phyloP scores from a whole-genome alignment of 169 alveolate genomes.

The Plasmodium coatneyi region DNA sequence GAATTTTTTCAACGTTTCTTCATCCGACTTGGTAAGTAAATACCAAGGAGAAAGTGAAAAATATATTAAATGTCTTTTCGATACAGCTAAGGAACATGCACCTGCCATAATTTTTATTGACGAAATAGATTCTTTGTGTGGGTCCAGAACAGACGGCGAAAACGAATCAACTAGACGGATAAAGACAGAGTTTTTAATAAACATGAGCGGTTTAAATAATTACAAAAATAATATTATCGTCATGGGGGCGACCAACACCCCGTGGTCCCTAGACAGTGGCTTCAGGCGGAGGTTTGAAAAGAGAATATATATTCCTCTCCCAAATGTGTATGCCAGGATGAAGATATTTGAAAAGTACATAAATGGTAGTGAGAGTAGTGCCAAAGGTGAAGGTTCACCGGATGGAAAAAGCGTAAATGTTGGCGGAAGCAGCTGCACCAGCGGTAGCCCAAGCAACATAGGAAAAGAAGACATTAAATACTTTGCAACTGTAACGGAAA shows the following conservation, averaged over 20 bases:
- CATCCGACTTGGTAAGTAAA: conserved; percentile 97
- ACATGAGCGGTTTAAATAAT: conserved; percentile 95
- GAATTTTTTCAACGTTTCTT: conserved; percentile 94
- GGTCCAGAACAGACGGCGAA: conserved; percentile 95
- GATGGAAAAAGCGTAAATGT: conserved; percentile 84
- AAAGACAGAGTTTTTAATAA: conserved; percentile 99
- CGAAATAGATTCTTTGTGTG: conserved; percentile 98
- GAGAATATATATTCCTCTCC: conserved; percentile 98
- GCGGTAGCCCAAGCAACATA: conserved; percentile 79
- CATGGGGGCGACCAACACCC: conserved; percentile 89
- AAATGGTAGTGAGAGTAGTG: conserved; percentile 74
- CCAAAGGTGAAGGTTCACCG: conserved; percentile 82
- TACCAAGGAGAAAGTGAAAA: conserved; percentile 99
- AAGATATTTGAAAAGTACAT: conserved; percentile 86
- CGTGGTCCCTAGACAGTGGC: conserved; percentile 99
- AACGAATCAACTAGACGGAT: conserved; percentile 98
- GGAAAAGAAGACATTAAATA: conserved; percentile 87
- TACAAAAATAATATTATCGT: conserved; percentile 77
- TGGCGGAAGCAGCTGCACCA: conserved; percentile 58
- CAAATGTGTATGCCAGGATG: conserved; percentile 94
- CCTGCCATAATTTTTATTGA: conserved; percentile 99
- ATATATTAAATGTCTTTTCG: conserved; percentile 93
- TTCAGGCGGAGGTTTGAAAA: conserved; percentile 98
- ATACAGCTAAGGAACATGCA: conserved; percentile 95
- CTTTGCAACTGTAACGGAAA: conserved; percentile 80